These are phyloP conservation scores for Alternaria sp. DNA, from an alignment of 2,329 filamentous ascomycete genomes.

Conservation along the genomic window DNA sequence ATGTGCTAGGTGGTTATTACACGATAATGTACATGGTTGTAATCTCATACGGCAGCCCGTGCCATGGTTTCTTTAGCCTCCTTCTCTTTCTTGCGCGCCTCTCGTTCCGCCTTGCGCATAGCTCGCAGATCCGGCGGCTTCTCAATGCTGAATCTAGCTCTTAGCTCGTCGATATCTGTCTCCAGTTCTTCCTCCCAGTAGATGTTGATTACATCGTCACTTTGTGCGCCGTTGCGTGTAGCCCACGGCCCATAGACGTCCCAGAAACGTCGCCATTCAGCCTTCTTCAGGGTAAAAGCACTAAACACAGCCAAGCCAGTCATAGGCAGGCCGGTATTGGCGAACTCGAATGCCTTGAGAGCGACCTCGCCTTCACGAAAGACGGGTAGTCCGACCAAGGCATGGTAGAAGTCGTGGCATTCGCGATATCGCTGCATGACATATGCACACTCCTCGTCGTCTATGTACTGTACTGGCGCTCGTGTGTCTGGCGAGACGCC, in stretches of 20 bases:
- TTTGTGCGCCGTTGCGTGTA: slow-evolving; percentile 76
- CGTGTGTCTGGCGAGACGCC: slow-evolving; percentile 92
- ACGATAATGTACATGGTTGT: slow-evolving; percentile 20
- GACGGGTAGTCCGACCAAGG: slow-evolving; percentile 86
- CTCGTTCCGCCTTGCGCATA: slow-evolving; percentile 73
- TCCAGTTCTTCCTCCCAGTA: slow-evolving; percentile 97
- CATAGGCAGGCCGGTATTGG: slow-evolving; percentile 94
- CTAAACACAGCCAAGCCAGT: slow-evolving; percentile 85
- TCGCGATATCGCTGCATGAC: slow-evolving; percentile 98
- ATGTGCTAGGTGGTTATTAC: neutral
- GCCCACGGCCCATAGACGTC: slow-evolving; percentile 88
- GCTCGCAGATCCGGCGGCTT: slow-evolving; percentile 83
- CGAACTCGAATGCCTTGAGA: slow-evolving; percentile 97
- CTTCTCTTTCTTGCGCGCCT: slow-evolving; percentile 71
- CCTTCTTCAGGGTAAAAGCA: slow-evolving; percentile 66
- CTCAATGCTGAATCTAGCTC: slow-evolving; percentile 80
- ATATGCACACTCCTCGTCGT: slow-evolving; percentile 94
- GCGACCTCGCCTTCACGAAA: slow-evolving; percentile 96
- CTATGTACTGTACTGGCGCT: slow-evolving; percentile 82
- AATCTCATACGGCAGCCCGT: slow-evolving; percentile 21
- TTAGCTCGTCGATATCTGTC: slow-evolving; percentile 78
- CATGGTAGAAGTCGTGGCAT: slow-evolving; percentile 98
- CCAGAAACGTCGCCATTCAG: slow-evolving; percentile 72
- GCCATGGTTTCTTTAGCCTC: slow-evolving; percentile 50
- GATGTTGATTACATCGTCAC: slow-evolving; percentile 87